These are phyloP conservation scores for Oryza meridionalis DNA, from an alignment of 176 grass and related monocot genomes.

Conservation along the genomic window DNA sequence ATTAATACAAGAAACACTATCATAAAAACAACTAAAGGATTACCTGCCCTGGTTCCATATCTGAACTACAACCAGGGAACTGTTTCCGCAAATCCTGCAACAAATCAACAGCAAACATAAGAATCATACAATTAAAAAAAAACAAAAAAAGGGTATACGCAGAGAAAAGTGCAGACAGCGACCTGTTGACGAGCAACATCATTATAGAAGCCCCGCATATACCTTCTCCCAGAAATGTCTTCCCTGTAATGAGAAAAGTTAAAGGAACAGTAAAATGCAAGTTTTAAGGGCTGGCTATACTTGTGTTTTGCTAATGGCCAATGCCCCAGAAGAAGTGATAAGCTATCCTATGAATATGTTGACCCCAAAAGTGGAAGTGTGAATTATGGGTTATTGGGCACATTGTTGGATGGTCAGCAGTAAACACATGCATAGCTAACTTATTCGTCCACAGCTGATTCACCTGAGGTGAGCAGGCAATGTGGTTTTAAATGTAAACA, in stretches of 20 bases:
- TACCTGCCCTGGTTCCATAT: slow-evolving; percentile 61
- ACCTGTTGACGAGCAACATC: slow-evolving; percentile 82
- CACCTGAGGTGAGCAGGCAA: not conserved
- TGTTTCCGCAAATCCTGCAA: slow-evolving; percentile 63
- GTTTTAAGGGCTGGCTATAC: not conserved
- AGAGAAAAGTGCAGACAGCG: not conserved
- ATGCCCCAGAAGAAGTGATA: not conserved
- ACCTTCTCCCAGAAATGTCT: slow-evolving; percentile 79
- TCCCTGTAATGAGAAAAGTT: slow-evolving; percentile 45
- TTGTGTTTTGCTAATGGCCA: not conserved
- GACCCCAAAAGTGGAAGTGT: not conserved
- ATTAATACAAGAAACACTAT: not conserved
- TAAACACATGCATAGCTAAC: not conserved
- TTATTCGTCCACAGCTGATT: not conserved
- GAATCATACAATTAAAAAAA: not conserved
- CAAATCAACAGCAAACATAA: slow-evolving; percentile 19
- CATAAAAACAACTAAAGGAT: not conserved
- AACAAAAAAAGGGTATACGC: not conserved
- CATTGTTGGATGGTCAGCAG: not conserved
- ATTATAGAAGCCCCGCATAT: slow-evolving; percentile 61
- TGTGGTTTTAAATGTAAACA: not conserved
- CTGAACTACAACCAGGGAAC: slow-evolving; percentile 50
- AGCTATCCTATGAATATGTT: not conserved
- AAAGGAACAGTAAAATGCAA: slow-evolving; percentile 5
- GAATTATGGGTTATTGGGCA: not conserved